These are phyloP conservation scores for Schizosaccharomyces japonicus DNA, from an alignment of 805 yeast genomes.

Conservation along the genomic window DNA sequence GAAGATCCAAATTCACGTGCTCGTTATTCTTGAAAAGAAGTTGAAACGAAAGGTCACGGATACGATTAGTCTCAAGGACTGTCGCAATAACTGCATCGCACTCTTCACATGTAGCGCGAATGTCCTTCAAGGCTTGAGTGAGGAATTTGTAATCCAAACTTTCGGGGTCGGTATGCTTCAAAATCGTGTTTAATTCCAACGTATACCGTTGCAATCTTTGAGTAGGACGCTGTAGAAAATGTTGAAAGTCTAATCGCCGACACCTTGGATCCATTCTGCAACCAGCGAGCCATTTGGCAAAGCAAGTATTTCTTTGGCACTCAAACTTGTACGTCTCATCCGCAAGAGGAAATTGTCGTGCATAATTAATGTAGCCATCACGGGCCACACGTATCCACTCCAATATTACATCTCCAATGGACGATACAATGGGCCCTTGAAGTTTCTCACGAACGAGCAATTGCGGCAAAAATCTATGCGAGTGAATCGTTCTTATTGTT, in stretches of 20 bases:
- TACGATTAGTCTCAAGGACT: conserved; percentile 33
- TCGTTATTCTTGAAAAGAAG: conserved; percentile 29
- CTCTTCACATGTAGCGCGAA: conserved; percentile 13
- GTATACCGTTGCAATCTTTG: conserved; percentile 2
- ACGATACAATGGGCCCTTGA: conserved; percentile 38
- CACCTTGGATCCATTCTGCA: conserved; percentile 25
- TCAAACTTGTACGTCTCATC: conserved; percentile 24
- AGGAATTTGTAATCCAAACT: background rate
- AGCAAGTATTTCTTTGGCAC: conserved; percentile 18
- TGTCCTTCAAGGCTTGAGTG: background rate
- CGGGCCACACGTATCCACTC: conserved; percentile 41
- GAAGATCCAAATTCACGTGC: conserved; percentile 27
- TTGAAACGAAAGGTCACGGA: conserved; percentile 29
- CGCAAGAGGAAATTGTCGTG: conserved; percentile 20
- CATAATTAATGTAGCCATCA: conserved; percentile 32
- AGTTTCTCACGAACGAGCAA: conserved; percentile 29
- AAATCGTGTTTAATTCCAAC: background rate
- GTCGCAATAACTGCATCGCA: conserved; percentile 40
- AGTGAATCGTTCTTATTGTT: conserved; percentile 33
- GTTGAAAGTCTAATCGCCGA: conserved; percentile 1
- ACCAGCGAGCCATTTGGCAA: conserved; percentile 36
- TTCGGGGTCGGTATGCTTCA: background rate
- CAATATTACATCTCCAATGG: conserved; percentile 36
- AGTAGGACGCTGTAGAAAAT: conserved; percentile 3
- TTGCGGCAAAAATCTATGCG: conserved; percentile 30